These are phyloP conservation scores for Podaxis rugospora DNA, from an alignment of 768 basidiomycete species.

Conservation along the genomic window DNA sequence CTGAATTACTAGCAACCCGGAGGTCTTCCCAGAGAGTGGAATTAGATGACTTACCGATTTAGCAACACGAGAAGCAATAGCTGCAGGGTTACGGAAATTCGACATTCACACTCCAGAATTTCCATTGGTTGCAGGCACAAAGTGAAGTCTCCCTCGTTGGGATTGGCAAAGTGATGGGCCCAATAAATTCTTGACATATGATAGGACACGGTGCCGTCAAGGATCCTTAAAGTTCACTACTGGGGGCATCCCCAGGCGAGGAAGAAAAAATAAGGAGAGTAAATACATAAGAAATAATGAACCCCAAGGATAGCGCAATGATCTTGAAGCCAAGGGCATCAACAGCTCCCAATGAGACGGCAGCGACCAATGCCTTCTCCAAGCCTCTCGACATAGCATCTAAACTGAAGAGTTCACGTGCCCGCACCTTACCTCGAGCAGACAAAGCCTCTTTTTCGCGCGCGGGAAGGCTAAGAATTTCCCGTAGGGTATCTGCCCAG, in stretches of 20 bases:
- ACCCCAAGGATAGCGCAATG: slow-evolving; percentile 25
- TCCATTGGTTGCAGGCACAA: not conserved
- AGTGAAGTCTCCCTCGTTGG: not conserved
- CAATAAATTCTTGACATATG: not conserved
- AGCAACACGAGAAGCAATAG: too few species aligned
- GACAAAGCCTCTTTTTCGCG: slow-evolving; percentile 46
- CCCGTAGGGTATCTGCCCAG: slow-evolving; percentile 68
- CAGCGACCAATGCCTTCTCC: slow-evolving; percentile 50
- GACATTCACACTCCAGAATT: too few species aligned
- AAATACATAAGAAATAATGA: slow-evolving; percentile 26
- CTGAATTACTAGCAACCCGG: too few species aligned
- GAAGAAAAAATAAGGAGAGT: not conserved
- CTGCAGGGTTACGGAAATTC: too few species aligned
- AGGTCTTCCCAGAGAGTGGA: too few species aligned
- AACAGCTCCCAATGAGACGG: slow-evolving; percentile 49
- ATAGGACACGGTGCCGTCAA: not conserved
- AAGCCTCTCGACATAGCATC: slow-evolving; percentile 64
- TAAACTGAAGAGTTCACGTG: slow-evolving; percentile 67
- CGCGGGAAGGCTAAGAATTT: slow-evolving; percentile 46
- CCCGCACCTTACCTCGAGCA: slow-evolving; percentile 54
- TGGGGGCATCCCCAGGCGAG: not conserved
- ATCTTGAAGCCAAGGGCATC: slow-evolving; percentile 17
- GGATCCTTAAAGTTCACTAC: not conserved
- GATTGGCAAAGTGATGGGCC: not conserved
- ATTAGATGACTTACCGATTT: too few species aligned